Evolutionary conservation across 169 alveolate genomes (phyloP).

Genomic region (Sarcocystis neurona): DNA sequence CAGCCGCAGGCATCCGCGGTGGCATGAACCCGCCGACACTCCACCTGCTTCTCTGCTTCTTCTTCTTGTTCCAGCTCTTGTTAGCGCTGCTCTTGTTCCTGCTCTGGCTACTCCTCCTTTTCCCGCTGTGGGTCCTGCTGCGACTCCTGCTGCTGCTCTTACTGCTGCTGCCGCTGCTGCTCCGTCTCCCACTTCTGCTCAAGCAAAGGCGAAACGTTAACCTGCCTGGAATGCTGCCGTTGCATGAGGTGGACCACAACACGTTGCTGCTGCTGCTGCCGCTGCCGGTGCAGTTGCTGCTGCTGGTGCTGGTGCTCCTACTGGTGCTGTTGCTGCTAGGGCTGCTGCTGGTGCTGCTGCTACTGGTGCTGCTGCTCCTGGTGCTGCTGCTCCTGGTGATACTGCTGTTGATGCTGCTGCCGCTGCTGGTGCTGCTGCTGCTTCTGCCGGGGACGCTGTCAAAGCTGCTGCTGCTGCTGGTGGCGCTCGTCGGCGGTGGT

Average conservation of each 20-base stretch:
- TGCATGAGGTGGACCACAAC: too few species aligned
- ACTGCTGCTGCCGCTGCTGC: too few species aligned
- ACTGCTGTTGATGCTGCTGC: constrained; percentile 24
- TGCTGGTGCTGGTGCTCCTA: not conserved
- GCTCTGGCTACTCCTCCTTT: not conserved
- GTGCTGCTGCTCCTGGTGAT: not conserved
- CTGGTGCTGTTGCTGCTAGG: not conserved
- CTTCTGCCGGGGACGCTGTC: not conserved
- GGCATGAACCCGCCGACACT: too few species aligned
- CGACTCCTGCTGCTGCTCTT: too few species aligned
- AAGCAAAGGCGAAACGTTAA: too few species aligned
- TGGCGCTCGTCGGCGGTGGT: not conserved
- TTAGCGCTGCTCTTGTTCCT: not conserved
- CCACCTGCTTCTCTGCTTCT: not conserved
- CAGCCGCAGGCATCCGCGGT: too few species aligned
- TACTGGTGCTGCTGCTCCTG: constrained; percentile 10
- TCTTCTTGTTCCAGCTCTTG: not conserved
- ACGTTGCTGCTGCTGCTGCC: constrained; percentile 22
- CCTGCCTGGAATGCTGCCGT: too few species aligned
- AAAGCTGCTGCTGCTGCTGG: constrained; percentile 14
- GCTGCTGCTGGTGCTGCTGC: constrained; percentile 41
- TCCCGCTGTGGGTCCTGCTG: too few species aligned
- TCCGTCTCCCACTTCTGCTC: too few species aligned
- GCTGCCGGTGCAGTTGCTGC: not conserved
- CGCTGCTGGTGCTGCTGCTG: not conserved